These are phyloP conservation scores for Heteromeles arbutifolia DNA, from an alignment of 306 rosid species.

Conservation along the genomic window DNA sequence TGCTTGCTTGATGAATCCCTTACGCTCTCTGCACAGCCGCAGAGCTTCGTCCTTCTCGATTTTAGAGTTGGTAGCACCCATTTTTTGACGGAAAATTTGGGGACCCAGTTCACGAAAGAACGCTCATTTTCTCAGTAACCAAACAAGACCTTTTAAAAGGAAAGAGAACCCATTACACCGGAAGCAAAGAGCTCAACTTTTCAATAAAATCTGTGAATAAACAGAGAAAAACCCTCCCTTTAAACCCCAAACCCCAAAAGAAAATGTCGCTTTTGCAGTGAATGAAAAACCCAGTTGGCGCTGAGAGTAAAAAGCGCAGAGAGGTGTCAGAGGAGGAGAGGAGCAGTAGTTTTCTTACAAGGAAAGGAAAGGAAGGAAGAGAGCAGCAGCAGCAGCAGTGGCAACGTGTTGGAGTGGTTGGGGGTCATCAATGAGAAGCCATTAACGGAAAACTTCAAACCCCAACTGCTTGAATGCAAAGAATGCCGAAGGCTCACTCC, in stretches of 20 bases:
- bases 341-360: background rate
- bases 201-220: too few relatives aligned
- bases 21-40: constrained; percentile 72
- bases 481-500: background rate
- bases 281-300: too few relatives aligned
- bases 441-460: constrained; percentile 19
- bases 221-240: too few relatives aligned
- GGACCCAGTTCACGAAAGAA: constrained; percentile 17
- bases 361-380: too few relatives aligned
- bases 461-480: constrained; percentile 19
- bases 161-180: too few relatives aligned
- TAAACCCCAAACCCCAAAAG: too few relatives aligned
- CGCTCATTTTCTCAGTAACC: too few relatives aligned
- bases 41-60: constrained; percentile 69
- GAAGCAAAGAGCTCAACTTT: too few relatives aligned
- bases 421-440: background rate
- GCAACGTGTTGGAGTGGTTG: too few relatives aligned
- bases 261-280: background rate
- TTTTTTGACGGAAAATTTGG: constrained; percentile 19
- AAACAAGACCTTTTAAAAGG: too few relatives aligned
- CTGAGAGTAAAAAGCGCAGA: too few relatives aligned
- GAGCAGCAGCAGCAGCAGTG: background rate
- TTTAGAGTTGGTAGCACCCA: constrained; percentile 80
- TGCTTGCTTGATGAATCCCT: constrained; percentile 69
- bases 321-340: background rate